phyloP scores from a whole-genome alignment of 306 rosid species.

The Acacia acuminata region DNA sequence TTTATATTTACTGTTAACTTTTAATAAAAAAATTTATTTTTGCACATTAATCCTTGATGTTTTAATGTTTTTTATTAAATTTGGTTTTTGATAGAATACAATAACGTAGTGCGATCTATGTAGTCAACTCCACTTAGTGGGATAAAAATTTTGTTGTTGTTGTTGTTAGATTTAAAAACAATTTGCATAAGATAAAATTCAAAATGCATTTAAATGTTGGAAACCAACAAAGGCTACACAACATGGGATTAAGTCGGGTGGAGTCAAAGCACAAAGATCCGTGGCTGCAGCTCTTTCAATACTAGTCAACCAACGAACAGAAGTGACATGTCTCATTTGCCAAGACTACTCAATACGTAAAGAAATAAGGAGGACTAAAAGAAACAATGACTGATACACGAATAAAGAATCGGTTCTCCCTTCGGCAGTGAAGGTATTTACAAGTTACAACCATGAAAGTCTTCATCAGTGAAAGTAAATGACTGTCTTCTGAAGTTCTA shows the following conservation, averaged over 20 bases:
- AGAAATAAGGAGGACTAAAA: neutral
- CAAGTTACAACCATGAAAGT: slow-evolving; percentile 17
- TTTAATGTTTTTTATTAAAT: too few relatives aligned
- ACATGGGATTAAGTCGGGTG: neutral
- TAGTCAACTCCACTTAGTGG: fast-evolving
- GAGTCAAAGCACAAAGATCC: neutral
- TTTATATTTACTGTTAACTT: too few relatives aligned
- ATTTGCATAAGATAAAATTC: neutral
- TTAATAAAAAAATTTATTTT: too few relatives aligned
- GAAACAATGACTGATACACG: neutral
- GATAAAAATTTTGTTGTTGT: too few relatives aligned
- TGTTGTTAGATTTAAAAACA: neutral
- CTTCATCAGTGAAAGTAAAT: neutral
- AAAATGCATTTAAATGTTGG: neutral
- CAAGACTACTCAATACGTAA: neutral
- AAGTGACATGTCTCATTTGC: neutral
- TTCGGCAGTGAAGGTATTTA: neutral
- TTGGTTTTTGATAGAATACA: too few relatives aligned
- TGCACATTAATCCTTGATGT: fast-evolving
- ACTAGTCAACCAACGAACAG: neutral
- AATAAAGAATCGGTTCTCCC: neutral
- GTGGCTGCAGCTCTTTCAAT: too few relatives aligned
- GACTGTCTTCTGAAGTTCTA: neutral
- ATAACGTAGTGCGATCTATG: too few relatives aligned
- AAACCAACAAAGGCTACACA: too few relatives aligned